phyloP scores from a whole-genome alignment of 805 yeast genomes.

The Metschnikowia chrysomelidarum region DNA sequence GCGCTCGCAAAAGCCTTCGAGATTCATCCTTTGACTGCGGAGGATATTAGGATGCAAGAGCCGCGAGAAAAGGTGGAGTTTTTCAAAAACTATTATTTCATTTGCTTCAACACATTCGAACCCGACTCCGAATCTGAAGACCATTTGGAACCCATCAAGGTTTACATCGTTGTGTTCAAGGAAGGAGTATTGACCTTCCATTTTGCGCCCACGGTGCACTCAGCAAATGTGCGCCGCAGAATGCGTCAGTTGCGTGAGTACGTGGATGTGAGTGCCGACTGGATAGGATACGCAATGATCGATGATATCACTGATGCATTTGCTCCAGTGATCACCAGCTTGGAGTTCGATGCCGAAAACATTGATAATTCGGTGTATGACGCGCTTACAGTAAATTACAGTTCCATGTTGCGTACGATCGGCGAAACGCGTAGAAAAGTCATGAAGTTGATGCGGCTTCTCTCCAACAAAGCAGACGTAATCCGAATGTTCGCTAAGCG shows the following conservation, averaged over 20 bases:
- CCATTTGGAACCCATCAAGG: conserved; percentile 71
- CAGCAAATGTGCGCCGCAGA: conserved; percentile 75
- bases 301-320: conserved; percentile 86
- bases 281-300: conserved; percentile 79
- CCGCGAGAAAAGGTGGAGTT: conserved; percentile 96
- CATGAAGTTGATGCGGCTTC: conserved; percentile 85
- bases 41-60: conserved; percentile 95
- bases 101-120: conserved; percentile 95
- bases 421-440: conserved; percentile 90
- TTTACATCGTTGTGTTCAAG: conserved; percentile 62
- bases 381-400: conserved; percentile 70
- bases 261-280: conserved; percentile 74
- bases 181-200: conserved; percentile 62
- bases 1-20: conserved; percentile 91
- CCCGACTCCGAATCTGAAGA: conserved; percentile 79
- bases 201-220: conserved; percentile 55
- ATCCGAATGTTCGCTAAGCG: conserved; percentile 94
- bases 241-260: conserved; percentile 76
- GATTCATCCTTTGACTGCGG: conserved; percentile 96
- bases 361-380: conserved; percentile 84
- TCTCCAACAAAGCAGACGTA: conserved; percentile 94
- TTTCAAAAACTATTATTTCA: conserved; percentile 86
- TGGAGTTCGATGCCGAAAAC: conserved; percentile 79
- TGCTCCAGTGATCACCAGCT: conserved; percentile 74
- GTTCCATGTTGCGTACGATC: conserved; percentile 73